Evolutionary conservation across 2,329 filamentous ascomycete species (phyloP), one percentile per base, ranked within the genome.

Genomic region (Fusarium lateritium): DNA sequence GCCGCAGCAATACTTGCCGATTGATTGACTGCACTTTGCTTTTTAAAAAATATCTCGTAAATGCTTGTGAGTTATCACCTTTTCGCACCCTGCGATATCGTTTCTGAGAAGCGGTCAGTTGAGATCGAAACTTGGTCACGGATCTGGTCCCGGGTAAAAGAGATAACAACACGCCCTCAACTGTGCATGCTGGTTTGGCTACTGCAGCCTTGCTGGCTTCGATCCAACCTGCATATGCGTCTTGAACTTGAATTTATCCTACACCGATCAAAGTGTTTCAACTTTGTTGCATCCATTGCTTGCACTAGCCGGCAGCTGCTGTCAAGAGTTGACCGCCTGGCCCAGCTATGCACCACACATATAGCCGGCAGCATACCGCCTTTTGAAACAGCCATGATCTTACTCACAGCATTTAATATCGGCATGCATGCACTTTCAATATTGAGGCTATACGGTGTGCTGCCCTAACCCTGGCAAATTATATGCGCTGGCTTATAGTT

Each of bases 241-340:
- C 31, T 43, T 43, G 28, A 13, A 22, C 58, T 38, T 26, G 51
- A 36, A 19, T 65, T 44, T 67, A 62, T 34, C 57, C 49, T 70
- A 62, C 66, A 69, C 66, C 66, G 66, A 58, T 69, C 61, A 60
- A 54, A 51, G 17, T 67, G 61, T 57, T 70, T 64, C 63, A 67
- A 38, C 54, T 62, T 62, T 46, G 28, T 31, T 31, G 28, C 28
- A 31, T 10, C 28, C 10, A 31, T 11, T 31, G 11, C 9, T 31
- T 31, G 28, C 11, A 11, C 28, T 31, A 31, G 13, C 10, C 28
- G 10, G 28, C 28, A 11, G 10, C 22, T 61, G 40, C 56, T 69
- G 36, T 43, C 46, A 39, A 36, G 14, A 36, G 34, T 57, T 45
- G 13, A 56, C 67, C 67, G 67, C 67, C 67, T 43, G 33, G 17